Base-by-base conservation (phyloP, 345 rosid species). In the Dipteronia sinensis region DNA sequence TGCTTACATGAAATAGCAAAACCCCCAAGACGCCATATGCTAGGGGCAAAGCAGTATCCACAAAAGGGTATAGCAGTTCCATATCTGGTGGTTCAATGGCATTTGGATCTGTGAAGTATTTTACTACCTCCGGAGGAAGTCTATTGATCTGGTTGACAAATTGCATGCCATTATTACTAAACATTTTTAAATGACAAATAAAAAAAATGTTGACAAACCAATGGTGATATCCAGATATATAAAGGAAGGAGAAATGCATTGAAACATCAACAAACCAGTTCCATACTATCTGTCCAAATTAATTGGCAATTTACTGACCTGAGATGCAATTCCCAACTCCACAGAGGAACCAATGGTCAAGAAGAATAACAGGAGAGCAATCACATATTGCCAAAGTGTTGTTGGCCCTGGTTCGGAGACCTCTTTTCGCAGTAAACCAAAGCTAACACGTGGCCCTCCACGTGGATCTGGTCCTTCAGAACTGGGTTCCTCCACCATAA, bases 321-420 rank as follows among this genome's bases (percentile, higher is more conserved):
- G 99, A 78, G 98, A 95, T 80, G 98, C 92, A 85, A 95, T 92
- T 74, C 97, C 99, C 71, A 95, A 78, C 86, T 93, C 99, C 68
- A 95, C 94, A 46, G 98, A 87, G 55, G 98, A 93, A 67, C 98
- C 99, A 47, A 93, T 85, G 27, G 99, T 93, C 77, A 95, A 79
- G 61, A 95, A 89, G 86, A 95, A 93, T 38, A 95, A 82, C 83
- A 95, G 77, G 9, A 95, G 69, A 49, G 96, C 93, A 81, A 95
- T 93, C 82, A 93, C 97, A 81, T 95, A 95, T 87, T 95, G 99
- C 98, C 99, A 95, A 38, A 95, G 96, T 46, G 99, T 90, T 63
- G 99, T 95, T 29, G 98, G 93, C 83, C 89, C 94, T 20, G 99
- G 99, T 83, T 95, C 98, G 2, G 98, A 95, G 22, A 90, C 98